These are phyloP conservation scores for Ascochyta rabiei DNA, from an alignment of 2,329 filamentous ascomycete species.

Conservation along the genomic window DNA sequence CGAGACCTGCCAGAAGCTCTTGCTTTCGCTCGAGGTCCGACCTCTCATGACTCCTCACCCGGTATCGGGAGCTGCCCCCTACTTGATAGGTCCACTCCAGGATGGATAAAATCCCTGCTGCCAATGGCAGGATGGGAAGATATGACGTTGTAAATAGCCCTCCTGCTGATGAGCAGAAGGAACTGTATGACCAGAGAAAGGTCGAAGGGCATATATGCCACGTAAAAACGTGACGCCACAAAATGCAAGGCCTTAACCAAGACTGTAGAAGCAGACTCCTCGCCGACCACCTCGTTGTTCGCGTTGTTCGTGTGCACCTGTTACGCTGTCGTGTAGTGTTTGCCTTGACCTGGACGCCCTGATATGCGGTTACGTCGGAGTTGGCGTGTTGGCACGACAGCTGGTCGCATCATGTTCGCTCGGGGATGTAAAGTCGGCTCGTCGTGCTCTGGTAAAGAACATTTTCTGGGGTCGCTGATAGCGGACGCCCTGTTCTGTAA, in stretches of 20 bases:
- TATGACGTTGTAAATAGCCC: background rate
- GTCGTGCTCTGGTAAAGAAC: conserved; percentile 10
- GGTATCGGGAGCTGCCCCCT: conserved; percentile 38
- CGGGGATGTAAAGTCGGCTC: conserved; percentile 10
- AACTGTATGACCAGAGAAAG: conserved; percentile 18
- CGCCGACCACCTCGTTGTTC: conserved; percentile 5
- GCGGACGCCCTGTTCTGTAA: background rate
- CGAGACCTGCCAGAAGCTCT: conserved; percentile 29
- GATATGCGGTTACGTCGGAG: background rate
- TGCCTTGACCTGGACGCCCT: background rate
- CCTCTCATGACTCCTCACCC: conserved; percentile 29
- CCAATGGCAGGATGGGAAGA: background rate
- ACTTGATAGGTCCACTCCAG: conserved; percentile 28
- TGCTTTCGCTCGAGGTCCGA: conserved; percentile 27
- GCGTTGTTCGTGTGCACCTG: background rate
- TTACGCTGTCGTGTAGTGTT: background rate
- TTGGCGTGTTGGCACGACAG: conserved; percentile 1
- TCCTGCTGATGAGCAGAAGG: background rate
- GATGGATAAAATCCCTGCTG: background rate
- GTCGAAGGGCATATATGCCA: conserved; percentile 9
- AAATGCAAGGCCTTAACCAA: conserved; percentile 8
- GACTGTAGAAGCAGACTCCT: conserved; percentile 19
- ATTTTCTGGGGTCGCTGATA: conserved; percentile 1
- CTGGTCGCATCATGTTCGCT: conserved; percentile 11
- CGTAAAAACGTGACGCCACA: conserved; percentile 8